These are phyloP conservation scores for Malbranchea cinnamomea DNA, from an alignment of 2,329 filamentous ascomycete species.

Conservation along the genomic window DNA sequence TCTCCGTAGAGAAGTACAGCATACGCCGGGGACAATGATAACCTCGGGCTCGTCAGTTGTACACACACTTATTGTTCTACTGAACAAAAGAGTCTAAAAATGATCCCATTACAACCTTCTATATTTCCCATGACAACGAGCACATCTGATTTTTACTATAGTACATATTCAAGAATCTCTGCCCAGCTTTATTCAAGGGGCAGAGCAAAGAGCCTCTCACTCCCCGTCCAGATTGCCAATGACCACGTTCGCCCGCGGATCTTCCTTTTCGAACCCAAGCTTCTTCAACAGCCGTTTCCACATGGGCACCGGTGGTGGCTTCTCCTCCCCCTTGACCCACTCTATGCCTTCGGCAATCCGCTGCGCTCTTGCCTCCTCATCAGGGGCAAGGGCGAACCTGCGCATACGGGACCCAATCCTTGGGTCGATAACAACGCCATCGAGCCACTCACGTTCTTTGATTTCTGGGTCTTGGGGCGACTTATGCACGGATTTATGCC, in stretches of 20 bases:
- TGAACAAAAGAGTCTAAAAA: no score
- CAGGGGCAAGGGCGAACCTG: constrained; percentile 52
- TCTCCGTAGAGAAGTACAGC: no score
- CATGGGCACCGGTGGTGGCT: constrained; percentile 19
- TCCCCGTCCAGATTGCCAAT: constrained; percentile 26
- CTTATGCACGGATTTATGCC: constrained; percentile 66
- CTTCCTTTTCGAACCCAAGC: constrained; percentile 28
- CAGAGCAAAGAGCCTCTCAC: no score
- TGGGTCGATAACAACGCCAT: constrained; percentile 58
- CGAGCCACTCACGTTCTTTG: constrained; percentile 60
- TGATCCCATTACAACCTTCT: no score
- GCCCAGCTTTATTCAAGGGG: no score
- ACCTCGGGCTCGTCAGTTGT: no score
- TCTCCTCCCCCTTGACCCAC: constrained; percentile 51
- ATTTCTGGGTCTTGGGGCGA: constrained; percentile 32
- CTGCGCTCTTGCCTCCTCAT: constrained; percentile 53
- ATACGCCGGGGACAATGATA: no score
- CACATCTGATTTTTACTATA: no score
- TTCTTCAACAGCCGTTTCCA: constrained; percentile 27
- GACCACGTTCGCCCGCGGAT: constrained; percentile 25
- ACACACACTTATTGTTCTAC: no score
- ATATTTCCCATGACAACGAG: no score
- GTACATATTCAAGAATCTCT: no score
- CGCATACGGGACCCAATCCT: constrained; percentile 68
- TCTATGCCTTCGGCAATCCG: constrained; percentile 49